These are phyloP conservation scores for Elongisporangium undulatum DNA, from an alignment of 352 stramenopile genomes.

Conservation along the genomic window DNA sequence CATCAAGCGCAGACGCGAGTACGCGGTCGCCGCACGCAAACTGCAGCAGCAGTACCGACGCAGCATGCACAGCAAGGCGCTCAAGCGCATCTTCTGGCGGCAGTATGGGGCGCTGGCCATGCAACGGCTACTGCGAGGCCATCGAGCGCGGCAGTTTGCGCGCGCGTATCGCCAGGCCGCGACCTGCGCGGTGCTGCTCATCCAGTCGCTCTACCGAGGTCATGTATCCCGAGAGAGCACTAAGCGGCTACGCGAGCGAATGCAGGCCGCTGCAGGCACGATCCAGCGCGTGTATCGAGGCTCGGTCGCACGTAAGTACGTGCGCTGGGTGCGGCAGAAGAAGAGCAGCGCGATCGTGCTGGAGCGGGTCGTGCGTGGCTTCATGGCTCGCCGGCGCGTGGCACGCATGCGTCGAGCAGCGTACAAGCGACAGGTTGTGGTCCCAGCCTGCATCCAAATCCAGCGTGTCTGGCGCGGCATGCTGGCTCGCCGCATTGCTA, in stretches of 20 bases:
- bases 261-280: constrained; percentile 18
- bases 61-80: constrained; percentile 38
- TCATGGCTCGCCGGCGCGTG: constrained; percentile 45
- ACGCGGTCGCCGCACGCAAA: constrained; percentile 32
- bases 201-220: constrained; percentile 68
- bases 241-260: constrained; percentile 16
- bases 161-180: constrained; percentile 42
- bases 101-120: constrained; percentile 46
- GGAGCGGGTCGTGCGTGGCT: constrained; percentile 49
- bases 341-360: constrained; percentile 35
- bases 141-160: constrained; percentile 41
- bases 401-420: constrained; percentile 33
- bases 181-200: constrained; percentile 47
- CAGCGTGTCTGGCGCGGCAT: constrained; percentile 58
- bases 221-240: constrained; percentile 39
- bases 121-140: constrained; percentile 55
- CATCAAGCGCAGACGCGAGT: constrained; percentile 47
- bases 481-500: constrained; percentile 23
- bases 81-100: constrained; percentile 32
- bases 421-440: constrained; percentile 34
- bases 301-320: constrained; percentile 31
- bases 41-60: constrained; percentile 48
- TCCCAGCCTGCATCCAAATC: constrained; percentile 36
- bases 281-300: constrained; percentile 63
- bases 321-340: constrained; percentile 36